A percentile compares a stretch with the other conserved stretches of the same genome.
phyloP scores from a whole-genome alignment of 2,329 filamentous ascomycete genomes.

The Xylariaceae sp. region DNA sequence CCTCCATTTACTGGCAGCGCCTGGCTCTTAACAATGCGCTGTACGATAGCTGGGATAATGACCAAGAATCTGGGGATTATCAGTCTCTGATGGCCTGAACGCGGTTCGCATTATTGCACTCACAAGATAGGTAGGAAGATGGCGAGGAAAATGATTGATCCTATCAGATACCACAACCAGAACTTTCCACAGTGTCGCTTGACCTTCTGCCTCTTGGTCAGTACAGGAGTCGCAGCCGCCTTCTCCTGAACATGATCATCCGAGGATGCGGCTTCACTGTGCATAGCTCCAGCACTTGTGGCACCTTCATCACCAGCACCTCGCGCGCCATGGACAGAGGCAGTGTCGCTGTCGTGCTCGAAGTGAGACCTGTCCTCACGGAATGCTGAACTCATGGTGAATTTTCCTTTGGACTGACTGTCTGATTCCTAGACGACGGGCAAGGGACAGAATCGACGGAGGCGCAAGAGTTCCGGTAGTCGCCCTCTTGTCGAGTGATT shows the following conservation, averaged over 20 bases:
- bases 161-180: constrained; percentile 41
- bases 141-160: constrained; percentile 34
- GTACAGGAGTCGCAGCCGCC: constrained; percentile 11
- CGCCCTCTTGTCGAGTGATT: no score
- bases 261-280: constrained; percentile 20
- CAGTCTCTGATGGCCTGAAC: not conserved
- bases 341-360: constrained; percentile 18
- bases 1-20: constrained; percentile 35
- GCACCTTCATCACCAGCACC: constrained; percentile 10
- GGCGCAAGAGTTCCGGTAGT: no score
- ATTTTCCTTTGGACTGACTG: constrained; percentile 10
- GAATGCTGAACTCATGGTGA: constrained; percentile 24
- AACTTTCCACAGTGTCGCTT: constrained; percentile 38
- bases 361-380: constrained; percentile 23
- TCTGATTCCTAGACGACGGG: no score
- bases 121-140: constrained; percentile 44
- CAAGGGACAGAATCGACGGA: no score
- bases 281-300: constrained; percentile 9
- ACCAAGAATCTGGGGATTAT: constrained; percentile 36
- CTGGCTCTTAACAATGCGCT: constrained; percentile 38
- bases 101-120: constrained; percentile 17
- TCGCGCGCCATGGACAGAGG: constrained; percentile 21
- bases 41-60: constrained; percentile 42
- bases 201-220: constrained; percentile 33
- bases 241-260: constrained; percentile 27